A percentile compares a stretch with the other conserved stretches of the same genome.
Evolutionary conservation across 768 basidiomycete species (phyloP).

Genomic region (Xerocomus potaroensis): DNA sequence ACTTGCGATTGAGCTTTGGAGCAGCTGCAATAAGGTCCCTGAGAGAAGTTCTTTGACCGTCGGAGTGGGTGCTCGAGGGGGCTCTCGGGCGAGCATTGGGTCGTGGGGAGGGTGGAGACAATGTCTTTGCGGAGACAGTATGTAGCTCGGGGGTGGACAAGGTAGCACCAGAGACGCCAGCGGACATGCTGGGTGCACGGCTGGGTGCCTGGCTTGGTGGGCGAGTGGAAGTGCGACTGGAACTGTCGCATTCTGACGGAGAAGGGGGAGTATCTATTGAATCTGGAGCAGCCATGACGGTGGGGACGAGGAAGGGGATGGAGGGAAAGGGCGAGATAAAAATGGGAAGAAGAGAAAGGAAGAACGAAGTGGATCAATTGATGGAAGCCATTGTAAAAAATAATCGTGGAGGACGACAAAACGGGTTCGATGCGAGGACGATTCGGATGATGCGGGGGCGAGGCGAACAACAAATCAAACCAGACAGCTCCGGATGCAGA

Average conservation of each 20-base stretch:
- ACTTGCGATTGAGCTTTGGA: constrained; percentile 70
- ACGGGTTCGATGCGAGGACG: constrained; percentile 7
- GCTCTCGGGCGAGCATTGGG: constrained; percentile 32
- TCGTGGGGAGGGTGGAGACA: constrained; percentile 13
- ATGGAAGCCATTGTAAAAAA: constrained; percentile 6
- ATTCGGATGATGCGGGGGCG: constrained; percentile 11
- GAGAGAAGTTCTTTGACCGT: constrained; percentile 74
- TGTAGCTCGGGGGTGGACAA: constrained; percentile 28
- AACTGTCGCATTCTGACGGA: constrained; percentile 54
- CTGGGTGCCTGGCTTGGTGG: constrained; percentile 54
- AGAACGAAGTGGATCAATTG: constrained; percentile 7
- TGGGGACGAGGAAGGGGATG: background rate
- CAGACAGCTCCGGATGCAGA: constrained; percentile 5
- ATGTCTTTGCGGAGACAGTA: constrained; percentile 18
- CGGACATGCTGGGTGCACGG: constrained; percentile 34
- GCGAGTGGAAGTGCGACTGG: constrained; percentile 58
- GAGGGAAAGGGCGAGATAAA: background rate
- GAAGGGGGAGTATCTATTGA: constrained; percentile 45
- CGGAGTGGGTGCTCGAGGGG: constrained; percentile 49
- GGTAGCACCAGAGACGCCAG: constrained; percentile 38
- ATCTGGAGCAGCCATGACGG: constrained; percentile 35
- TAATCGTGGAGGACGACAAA: background rate
- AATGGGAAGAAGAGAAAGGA: background rate
- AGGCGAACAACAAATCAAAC: constrained; percentile 9
- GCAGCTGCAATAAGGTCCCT: constrained; percentile 72